These are phyloP conservation scores for Prunus padus DNA, from an alignment of 306 rosid species.

Conservation along the genomic window DNA sequence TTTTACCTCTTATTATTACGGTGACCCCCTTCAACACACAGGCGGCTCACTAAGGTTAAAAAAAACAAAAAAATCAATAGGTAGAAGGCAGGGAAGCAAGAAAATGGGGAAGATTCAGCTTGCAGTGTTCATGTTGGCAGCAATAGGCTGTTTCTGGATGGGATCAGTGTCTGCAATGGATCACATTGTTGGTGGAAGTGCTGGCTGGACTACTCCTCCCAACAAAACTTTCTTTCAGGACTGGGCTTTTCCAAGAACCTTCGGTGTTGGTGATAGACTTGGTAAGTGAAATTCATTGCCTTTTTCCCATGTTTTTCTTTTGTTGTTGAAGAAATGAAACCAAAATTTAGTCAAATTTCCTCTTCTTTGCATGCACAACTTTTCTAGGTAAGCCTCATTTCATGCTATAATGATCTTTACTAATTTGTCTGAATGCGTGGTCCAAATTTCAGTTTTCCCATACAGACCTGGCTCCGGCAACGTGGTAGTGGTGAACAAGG, in stretches of 20 bases:
- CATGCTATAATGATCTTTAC: too few species aligned
- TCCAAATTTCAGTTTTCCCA: conserved; percentile 47
- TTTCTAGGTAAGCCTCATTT: too few species aligned
- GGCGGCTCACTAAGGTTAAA: neutral
- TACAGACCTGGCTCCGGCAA: conserved; percentile 47
- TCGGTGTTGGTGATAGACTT: conserved; percentile 58
- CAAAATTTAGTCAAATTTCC: too few species aligned
- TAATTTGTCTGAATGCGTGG: neutral
- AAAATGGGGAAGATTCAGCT: conserved; percentile 35
- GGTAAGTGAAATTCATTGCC: conserved; percentile 33
- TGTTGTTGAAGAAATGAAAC: too few species aligned
- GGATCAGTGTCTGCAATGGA: conserved; percentile 34
- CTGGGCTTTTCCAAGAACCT: conserved; percentile 57
- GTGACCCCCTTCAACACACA: conserved; percentile 18
- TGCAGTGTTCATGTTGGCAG: conserved; percentile 22
- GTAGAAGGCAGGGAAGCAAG: neutral
- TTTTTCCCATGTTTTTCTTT: neutral
- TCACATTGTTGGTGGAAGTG: conserved; percentile 63
- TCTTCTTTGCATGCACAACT: too few species aligned
- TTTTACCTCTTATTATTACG: neutral
- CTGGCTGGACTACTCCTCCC: conserved; percentile 63
- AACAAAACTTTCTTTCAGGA: conserved; percentile 30
- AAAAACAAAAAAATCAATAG: neutral
- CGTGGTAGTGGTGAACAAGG: conserved; percentile 36
- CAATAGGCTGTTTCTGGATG: conserved; percentile 28